Evolutionary conservation across 75 land plant species (phyloP).

Genomic region (Adiantum capillusveneris): DNA sequence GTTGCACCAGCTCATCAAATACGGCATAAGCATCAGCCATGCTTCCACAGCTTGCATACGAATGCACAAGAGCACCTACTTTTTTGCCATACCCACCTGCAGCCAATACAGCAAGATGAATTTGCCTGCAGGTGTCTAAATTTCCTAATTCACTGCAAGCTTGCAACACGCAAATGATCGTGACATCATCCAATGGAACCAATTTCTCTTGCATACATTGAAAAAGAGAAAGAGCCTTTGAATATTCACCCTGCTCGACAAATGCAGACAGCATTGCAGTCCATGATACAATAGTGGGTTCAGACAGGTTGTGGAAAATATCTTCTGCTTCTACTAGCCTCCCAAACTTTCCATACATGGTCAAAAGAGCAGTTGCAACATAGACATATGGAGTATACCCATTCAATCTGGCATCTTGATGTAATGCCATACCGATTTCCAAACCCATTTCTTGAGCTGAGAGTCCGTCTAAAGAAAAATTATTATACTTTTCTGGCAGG

Average conservation of each 20-base stretch:
- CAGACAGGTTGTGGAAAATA: conserved; percentile 1
- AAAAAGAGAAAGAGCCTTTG: conserved; percentile 31
- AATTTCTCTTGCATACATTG: conserved; percentile 12
- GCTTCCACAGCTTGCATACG: not conserved
- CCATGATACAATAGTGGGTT: conserved; percentile 9
- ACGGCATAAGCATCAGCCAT: conserved; percentile 4
- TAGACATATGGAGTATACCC: conserved; percentile 16
- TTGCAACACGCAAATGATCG: conserved; percentile 34
- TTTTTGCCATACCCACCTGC: conserved; percentile 3
- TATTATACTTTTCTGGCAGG: conserved; percentile 16
- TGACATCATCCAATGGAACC: conserved; percentile 33
- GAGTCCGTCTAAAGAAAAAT: conserved; percentile 22
- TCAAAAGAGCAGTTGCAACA: conserved; percentile 19
- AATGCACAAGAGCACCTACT: not conserved
- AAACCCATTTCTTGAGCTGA: conserved; percentile 6
- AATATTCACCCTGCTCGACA: conserved; percentile 9
- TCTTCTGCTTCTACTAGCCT: conserved; percentile 14
- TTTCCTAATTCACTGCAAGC: conserved; percentile 33
- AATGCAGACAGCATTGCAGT: conserved; percentile 4
- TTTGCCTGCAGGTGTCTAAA: conserved; percentile 1
- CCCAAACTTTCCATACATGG: conserved; percentile 20
- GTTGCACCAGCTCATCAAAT: conserved; percentile 5
- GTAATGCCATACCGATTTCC: conserved; percentile 15
- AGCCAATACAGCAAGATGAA: not conserved
- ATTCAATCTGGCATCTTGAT: not conserved